Conservation (phyloP, 257 asterid genomes). For the Nicotiana tabacum region DNA sequence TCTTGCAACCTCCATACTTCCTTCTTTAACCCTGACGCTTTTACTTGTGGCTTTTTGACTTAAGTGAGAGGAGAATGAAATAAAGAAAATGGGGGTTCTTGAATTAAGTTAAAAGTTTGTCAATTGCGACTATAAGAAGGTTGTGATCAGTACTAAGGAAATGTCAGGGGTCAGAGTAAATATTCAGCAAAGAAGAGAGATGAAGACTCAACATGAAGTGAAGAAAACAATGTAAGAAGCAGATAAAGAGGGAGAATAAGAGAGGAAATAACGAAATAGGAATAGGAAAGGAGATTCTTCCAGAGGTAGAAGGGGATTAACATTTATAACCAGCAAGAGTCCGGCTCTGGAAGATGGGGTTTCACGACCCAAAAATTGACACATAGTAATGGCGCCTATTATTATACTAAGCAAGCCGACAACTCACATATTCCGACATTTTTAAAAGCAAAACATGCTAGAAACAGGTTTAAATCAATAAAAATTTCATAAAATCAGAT, state of each 20-base stretch:
- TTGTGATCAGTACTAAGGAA: constrained; percentile 35
- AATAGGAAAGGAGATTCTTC: constrained; percentile 19
- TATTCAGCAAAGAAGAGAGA: constrained; percentile 16
- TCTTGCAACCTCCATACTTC: background rate
- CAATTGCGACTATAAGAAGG: constrained; percentile 45
- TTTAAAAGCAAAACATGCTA: too few species aligned
- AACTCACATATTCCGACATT: too few species aligned
- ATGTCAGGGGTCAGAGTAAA: constrained; percentile 34
- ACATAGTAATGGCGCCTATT: too few species aligned
- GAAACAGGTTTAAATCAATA: too few species aligned
- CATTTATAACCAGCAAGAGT: too few species aligned
- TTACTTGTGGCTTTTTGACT: too few species aligned
- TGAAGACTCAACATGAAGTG: background rate
- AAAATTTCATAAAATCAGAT: too few species aligned
- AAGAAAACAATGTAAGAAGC: constrained; percentile 3
- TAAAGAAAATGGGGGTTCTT: background rate
- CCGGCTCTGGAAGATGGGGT: too few species aligned
- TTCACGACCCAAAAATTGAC: too few species aligned
- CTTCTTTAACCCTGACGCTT: background rate
- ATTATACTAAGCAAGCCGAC: too few species aligned
- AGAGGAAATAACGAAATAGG: background rate
- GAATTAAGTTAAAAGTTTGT: constrained; percentile 14
- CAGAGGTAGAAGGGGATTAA: constrained; percentile 23
- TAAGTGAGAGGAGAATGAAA: background rate
- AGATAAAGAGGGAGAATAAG: background rate